Base-by-base conservation (phyloP, 2,329 filamentous ascomycete genomes). In the Emergomyces africanus region DNA sequence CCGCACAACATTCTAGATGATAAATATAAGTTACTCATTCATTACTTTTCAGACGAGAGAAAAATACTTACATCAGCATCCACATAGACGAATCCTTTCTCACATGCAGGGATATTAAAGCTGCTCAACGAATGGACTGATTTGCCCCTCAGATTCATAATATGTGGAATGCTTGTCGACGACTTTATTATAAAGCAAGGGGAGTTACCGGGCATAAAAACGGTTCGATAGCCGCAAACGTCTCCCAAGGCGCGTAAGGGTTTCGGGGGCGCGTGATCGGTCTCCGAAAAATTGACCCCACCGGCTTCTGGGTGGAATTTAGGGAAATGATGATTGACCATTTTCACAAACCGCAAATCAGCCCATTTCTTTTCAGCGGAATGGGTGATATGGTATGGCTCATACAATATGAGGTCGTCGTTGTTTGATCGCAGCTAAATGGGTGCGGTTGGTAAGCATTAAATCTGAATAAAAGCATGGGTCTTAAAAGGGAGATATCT, bases 331-430 rank as follows among this genome's bases (percentile, higher is more conserved):
- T 84, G 77, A 65, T 92, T 90, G 0, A 83, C 73, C 0, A 88
- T 74, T 71, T 96, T 96, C 59, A 86, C 79, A 72, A 95, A 96
- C 58, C 84, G 82, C 12, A 96, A 75, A 8, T 79, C 57, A 30
- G 60, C 48, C 5, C 57, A 23, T 30, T 55, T 61, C 44, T 64
- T 61, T 14, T 61, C 64, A 25, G 57, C 42, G 33, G 61, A 61
- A 12, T 53, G 42, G 23, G 59, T 57, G 61, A 75, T 75, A 48
- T 82, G 79, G 65, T 90, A 87, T 1, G 92, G 90, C 69, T 94
- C 85, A 70, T 97, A 99, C 51, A 97, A 81, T 12, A 87, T 87
- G 39, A 97, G 76, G 68, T 97, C 91, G 63, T 96, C 87, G 61
- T 83, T 86, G 10, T 82, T 80, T 54, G 89, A 89, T 56, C 92